Conservation (phyloP, 768 basidiomycete species). For the Leucocoprinus birnbaumii region DNA sequence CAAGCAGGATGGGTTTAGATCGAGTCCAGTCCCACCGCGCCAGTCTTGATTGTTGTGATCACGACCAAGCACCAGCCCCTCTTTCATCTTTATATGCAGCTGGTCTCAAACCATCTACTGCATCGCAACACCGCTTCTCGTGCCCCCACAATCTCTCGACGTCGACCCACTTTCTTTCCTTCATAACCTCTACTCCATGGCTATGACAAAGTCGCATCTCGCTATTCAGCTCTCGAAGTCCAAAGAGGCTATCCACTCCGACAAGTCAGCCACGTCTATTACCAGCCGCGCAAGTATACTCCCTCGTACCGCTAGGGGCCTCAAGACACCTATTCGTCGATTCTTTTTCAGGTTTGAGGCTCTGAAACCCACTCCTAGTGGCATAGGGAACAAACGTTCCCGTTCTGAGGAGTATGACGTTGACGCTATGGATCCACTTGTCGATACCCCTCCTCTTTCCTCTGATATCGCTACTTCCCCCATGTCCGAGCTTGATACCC, state of each 20-base stretch:
- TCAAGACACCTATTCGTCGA: constrained; percentile 33
- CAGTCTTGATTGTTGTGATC: background rate
- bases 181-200: background rate
- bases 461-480: background rate
- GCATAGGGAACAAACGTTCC: constrained; percentile 24
- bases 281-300: background rate
- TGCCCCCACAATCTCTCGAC: background rate
- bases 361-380: constrained; percentile 18
- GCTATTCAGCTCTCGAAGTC: background rate
- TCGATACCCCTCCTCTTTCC: constrained; percentile 4
- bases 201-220: constrained; percentile 1
- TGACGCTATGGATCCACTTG: background rate
- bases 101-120: background rate
- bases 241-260: background rate
- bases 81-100: background rate
- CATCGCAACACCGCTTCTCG: background rate
- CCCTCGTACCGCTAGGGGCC: background rate
- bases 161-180: background rate
- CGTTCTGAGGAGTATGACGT: constrained; percentile 16
- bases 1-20: background rate
- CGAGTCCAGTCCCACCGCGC: background rate
- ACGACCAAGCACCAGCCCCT: constrained; percentile 3
- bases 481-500: background rate
- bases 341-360: constrained; percentile 39
- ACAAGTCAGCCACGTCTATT: constrained; percentile 6